phyloP scores from a whole-genome alignment of 2,329 filamentous ascomycete genomes.

The Dothideomycetidae sp. region DNA sequence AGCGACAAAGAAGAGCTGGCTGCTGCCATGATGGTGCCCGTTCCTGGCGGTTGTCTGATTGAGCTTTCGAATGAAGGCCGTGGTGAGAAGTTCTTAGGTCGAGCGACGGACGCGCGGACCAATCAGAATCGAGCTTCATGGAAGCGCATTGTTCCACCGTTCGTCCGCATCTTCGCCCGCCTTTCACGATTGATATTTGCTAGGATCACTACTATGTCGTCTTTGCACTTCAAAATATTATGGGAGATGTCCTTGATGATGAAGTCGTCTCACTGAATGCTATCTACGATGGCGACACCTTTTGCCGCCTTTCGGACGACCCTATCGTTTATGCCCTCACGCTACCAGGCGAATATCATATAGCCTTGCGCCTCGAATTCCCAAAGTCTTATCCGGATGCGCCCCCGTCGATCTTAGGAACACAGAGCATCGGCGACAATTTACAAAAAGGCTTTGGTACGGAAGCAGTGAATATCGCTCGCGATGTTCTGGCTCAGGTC shows the following conservation, averaged over 20 bases:
- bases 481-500: constrained; percentile 49
- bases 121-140: no score
- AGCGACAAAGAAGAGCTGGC: constrained; percentile 45
- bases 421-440: constrained; percentile 58
- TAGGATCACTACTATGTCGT: no score
- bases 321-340: constrained; percentile 43
- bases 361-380: constrained; percentile 49
- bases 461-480: constrained; percentile 53
- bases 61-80: no score
- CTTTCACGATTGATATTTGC: no score
- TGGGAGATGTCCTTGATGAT: constrained; percentile 39
- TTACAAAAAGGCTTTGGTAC: constrained; percentile 56
- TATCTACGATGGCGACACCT: constrained; percentile 59
- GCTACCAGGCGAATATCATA: constrained; percentile 47
- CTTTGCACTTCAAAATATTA: constrained; percentile 2
- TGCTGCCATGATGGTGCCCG: constrained; percentile 47
- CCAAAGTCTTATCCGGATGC: constrained; percentile 58
- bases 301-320: constrained; percentile 23
- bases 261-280: constrained; percentile 73
- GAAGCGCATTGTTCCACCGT: no score
- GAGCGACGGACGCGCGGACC: no score
- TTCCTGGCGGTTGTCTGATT: no score
- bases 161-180: no score
- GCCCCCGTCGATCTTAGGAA: constrained; percentile 60
- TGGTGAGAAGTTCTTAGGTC: no score